Evolutionary conservation across 768 basidiomycete genomes (phyloP).

Genomic region (Hortiboletus flavorubellus): DNA sequence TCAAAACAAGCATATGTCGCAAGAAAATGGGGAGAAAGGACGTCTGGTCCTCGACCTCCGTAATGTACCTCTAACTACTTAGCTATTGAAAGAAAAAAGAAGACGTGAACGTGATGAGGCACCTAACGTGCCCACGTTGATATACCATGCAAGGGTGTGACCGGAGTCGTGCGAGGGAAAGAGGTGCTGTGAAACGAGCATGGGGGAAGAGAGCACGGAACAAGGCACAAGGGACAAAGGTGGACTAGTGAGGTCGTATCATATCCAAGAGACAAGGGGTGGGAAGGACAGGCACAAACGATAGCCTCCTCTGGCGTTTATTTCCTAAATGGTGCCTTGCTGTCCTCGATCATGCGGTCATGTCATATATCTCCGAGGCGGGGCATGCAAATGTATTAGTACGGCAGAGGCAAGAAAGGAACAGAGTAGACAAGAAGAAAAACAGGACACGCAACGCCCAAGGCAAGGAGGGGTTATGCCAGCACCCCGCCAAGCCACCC

Average conservation of each 20-base stretch:
- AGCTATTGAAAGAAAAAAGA: background rate
- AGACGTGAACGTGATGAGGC: background rate
- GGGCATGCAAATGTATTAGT: background rate
- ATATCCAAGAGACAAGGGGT: no score
- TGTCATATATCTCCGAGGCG: background rate
- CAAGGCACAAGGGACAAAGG: background rate
- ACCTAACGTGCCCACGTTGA: background rate
- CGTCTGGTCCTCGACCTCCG: background rate
- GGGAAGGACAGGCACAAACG: background rate
- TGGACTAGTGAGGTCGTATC: background rate
- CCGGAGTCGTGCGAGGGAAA: background rate
- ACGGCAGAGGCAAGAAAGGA: background rate
- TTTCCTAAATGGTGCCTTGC: background rate
- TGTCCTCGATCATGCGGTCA: background rate
- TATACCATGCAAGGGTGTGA: background rate
- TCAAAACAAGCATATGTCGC: background rate
- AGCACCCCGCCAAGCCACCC: slow-evolving; percentile 32
- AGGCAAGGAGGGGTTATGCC: slow-evolving; percentile 2
- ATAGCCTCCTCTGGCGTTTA: background rate
- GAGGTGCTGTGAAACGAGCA: background rate
- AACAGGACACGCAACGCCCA: background rate
- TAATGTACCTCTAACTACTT: slow-evolving; percentile 12
- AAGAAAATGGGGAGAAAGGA: background rate
- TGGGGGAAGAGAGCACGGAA: background rate
- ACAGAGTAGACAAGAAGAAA: background rate